Conservation (phyloP, 148 eudicot genomes). For the Camellia lanceoleosa region DNA sequence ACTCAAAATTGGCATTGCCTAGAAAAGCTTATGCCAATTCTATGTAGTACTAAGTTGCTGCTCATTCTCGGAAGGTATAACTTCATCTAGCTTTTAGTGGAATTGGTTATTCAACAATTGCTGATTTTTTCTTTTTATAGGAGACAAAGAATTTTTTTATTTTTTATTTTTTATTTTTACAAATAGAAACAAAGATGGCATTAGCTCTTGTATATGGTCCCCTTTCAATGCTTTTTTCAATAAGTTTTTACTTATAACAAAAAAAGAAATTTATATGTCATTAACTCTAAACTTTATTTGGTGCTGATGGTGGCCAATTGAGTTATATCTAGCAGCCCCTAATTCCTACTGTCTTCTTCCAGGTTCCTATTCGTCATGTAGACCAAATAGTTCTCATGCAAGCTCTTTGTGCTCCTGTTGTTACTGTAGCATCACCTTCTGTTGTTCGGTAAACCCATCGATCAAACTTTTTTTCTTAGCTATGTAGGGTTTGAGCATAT, state of each 20-base stretch:
- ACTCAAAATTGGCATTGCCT: too few relatives aligned
- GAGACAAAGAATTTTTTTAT: not conserved
- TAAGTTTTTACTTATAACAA: not conserved
- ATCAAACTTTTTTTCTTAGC: not conserved
- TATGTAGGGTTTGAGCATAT: not conserved
- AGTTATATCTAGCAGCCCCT: not conserved
- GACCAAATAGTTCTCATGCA: conserved; percentile 27
- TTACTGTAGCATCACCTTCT: conserved; percentile 96
- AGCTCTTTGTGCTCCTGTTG: conserved; percentile 72
- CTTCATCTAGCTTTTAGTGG: not conserved
- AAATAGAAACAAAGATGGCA: not conserved
- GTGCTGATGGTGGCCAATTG: not conserved
- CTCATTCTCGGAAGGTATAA: not conserved
- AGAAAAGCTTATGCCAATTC: too few relatives aligned
- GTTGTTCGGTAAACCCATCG: conserved; percentile 55
- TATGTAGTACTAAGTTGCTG: not conserved
- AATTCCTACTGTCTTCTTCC: conserved; percentile 15
- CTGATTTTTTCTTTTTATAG: not conserved
- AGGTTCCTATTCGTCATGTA: conserved; percentile 57
- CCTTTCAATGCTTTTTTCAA: not conserved
- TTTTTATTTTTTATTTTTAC: not conserved
- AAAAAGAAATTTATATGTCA: too few relatives aligned
- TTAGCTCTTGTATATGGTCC: not conserved
- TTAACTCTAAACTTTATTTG: not conserved
- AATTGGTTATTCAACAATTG: not conserved